phyloP scores from a whole-genome alignment of 2,329 filamentous ascomycete genomes.

The Colletotrichum sp. region DNA sequence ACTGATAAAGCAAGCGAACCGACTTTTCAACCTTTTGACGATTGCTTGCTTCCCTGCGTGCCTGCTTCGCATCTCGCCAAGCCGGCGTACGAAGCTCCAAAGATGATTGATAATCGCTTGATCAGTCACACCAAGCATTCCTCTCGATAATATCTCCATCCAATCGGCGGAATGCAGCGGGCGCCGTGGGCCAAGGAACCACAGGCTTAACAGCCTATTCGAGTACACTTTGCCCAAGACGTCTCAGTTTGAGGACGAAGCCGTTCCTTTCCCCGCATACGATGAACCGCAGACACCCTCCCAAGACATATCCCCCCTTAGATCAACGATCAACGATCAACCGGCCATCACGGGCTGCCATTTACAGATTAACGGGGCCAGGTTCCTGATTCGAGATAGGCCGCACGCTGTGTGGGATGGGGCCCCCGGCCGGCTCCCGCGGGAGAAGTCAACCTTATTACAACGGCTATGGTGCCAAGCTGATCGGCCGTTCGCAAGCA shows the following conservation, averaged over 20 bases:
- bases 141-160: conserved; percentile 5
- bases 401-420: not conserved
- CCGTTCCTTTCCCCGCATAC: not conserved
- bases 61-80: not conserved
- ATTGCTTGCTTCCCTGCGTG: not conserved
- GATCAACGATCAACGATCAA: not conserved
- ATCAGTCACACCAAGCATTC: not conserved
- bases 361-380: not conserved
- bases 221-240: not conserved
- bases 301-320: not conserved
- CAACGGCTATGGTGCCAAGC: conserved; percentile 8
- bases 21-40: not conserved
- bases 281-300: not conserved
- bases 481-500: not conserved
- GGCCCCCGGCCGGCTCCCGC: not conserved
- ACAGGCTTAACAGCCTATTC: not conserved
- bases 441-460: conserved; percentile 8
- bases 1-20: not conserved
- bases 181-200: not conserved
- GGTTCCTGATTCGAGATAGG: not conserved
- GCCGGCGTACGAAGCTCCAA: not conserved
- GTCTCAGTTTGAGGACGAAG: not conserved
- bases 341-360: not conserved
- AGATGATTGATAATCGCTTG: conserved; percentile 7
- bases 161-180: conserved; percentile 4